Evolutionary conservation across 1,284 basidiomycete genomes (phyloP).

Genomic region (Apiotrichum laibachii): DNA sequence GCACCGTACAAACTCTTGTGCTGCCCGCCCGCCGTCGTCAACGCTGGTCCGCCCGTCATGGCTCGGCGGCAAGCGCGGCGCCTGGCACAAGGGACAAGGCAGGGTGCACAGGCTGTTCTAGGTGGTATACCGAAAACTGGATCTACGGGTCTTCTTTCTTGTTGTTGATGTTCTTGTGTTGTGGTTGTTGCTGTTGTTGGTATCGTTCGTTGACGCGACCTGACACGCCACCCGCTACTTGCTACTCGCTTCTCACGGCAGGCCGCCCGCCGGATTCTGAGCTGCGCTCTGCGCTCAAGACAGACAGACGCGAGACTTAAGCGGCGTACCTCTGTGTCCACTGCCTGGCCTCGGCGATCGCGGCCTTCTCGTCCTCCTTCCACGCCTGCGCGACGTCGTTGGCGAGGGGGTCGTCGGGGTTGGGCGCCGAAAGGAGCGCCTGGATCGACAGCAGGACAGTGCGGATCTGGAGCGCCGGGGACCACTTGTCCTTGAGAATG

Average conservation of each 20-base stretch:
- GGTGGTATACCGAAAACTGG: not conserved
- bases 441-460: slow-evolving; percentile 96
- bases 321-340: slow-evolving; percentile 63
- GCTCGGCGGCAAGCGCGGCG: too few relatives aligned
- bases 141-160: not conserved
- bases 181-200: too few relatives aligned
- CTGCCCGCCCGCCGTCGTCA: too few relatives aligned
- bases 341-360: slow-evolving; percentile 81
- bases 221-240: too few relatives aligned
- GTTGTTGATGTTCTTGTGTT: too few relatives aligned
- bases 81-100: too few relatives aligned
- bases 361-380: slow-evolving; percentile 93
- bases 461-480: slow-evolving; percentile 94
- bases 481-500: slow-evolving; percentile 99
- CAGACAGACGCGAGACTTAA: not conserved
- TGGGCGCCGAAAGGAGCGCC: slow-evolving; percentile 89
- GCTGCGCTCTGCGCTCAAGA: too few relatives aligned
- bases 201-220: too few relatives aligned
- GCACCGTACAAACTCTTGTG: too few relatives aligned
- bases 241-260: too few relatives aligned
- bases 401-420: slow-evolving; percentile 98
- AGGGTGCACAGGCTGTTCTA: not conserved
- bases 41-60: too few relatives aligned
- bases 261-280: too few relatives aligned
- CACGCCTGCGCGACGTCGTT: slow-evolving; percentile 90